Percentiles rank a stretch among this genome's conserved stretches.
phyloP scores from a whole-genome alignment of 352 stramenopile species.

The Globisporangium emineosum region DNA sequence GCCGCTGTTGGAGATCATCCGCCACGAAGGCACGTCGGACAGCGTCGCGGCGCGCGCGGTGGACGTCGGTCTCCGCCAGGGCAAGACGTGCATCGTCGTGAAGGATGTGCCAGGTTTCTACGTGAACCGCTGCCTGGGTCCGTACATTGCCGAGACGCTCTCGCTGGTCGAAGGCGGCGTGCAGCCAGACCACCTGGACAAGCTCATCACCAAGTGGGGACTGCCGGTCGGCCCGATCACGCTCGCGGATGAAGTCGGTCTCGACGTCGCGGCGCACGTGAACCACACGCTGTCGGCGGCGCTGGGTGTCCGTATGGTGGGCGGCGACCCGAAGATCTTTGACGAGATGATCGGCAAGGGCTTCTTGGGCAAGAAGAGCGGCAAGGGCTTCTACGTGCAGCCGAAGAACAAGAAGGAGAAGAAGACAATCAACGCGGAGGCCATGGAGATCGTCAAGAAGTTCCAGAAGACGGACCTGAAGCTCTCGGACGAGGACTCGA shows the following conservation, averaged over 20 bases:
- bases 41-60: conserved; percentile 90
- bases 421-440: conserved; percentile 88
- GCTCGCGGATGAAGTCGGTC: conserved; percentile 95
- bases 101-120: conserved; percentile 99
- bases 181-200: conserved; percentile 92
- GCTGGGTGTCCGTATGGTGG: conserved; percentile 94
- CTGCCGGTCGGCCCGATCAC: conserved; percentile 97
- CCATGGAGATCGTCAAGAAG: conserved; percentile 76
- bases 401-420: conserved; percentile 89
- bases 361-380: conserved; percentile 95
- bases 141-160: conserved; percentile 91
- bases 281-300: conserved; percentile 91
- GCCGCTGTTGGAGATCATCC: conserved; percentile 98
- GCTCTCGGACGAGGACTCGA: conserved; percentile 78
- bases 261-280: conserved; percentile 97
- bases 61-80: conserved; percentile 95
- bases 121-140: conserved; percentile 97
- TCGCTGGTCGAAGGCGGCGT: conserved; percentile 92
- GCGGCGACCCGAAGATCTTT: conserved; percentile 90
- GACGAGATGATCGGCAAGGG: conserved; percentile 95
- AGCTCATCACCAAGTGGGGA: conserved; percentile 95
- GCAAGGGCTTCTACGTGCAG: conserved; percentile 98
- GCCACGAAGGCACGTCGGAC: conserved; percentile 90
- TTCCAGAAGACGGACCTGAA: conserved; percentile 78
- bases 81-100: conserved; percentile 98